Base-by-base conservation (phyloP, 257 asterid species). In the Solanum appendiculatum region DNA sequence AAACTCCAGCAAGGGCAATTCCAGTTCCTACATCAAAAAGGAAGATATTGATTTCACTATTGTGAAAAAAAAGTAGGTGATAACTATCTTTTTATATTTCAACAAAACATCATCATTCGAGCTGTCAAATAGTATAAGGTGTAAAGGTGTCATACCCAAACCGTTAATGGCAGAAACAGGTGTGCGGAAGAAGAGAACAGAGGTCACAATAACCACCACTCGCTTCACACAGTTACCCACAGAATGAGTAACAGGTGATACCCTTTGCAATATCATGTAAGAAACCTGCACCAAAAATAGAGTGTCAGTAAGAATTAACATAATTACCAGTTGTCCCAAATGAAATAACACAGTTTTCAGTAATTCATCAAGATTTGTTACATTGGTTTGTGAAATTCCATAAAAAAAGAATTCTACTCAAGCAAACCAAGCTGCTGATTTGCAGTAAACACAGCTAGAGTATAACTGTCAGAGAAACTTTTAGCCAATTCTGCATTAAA, bases 191-290 rank as follows among this genome's bases (percentile, higher is more conserved):
- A 96, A 94, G 88, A 96, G 89, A 80, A 96, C 98, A 11, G 99
- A 94, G 15, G 97, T 87, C 81, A 96, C 98, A 14, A 96, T 96
- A 83, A 95, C 98, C 83, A 94, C 99, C 86, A 95, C 98, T 42
- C 98, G 95, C 92, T 96, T 96, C 63, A 94, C 98, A 58, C 98
- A 95, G 92, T 96, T 96, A 66, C 96, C 98, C 21, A 96, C 98
- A 6, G 99, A 95, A 87, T 96, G 99, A n/a, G 98, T 95, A 58
- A 96, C 95, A 16, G 98, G 99, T 23, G 98, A 96, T 66, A 95
- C 98, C 48, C 98, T 95, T 91, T 94, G 97, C 92, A 96, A 88
- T 88, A 96, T 93, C 98, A 95, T 96, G 93, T 95, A 96, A 18
- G 99, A 91, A 72, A 96, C 97, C 98, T 96, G 96, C 90, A 86